Conservation (phyloP, 768 basidiomycete genomes). For the Leccinum longicurvipes region DNA sequence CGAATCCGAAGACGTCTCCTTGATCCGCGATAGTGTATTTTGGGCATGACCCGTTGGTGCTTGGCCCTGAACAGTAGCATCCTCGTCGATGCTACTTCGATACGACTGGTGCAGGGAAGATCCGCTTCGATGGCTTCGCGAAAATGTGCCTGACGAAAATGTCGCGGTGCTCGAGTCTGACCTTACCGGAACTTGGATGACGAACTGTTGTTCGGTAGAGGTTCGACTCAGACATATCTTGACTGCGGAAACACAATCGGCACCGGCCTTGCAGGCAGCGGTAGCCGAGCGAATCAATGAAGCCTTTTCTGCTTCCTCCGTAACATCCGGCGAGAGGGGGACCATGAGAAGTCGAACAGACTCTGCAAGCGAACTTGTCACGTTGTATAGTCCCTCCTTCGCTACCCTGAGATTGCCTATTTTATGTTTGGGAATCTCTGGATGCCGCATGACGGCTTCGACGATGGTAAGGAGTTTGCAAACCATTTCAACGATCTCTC, state of each 20-base stretch:
- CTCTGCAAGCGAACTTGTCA: constrained; percentile 84
- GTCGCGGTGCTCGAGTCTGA: constrained; percentile 43
- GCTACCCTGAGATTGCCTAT: constrained; percentile 62
- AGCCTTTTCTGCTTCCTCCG: constrained; percentile 82
- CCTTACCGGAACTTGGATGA: constrained; percentile 57
- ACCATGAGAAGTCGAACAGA: constrained; percentile 76
- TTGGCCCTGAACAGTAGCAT: constrained; percentile 57
- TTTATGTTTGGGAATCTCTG: constrained; percentile 62
- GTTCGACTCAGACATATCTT: constrained; percentile 75
- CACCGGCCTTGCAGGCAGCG: constrained; percentile 78
- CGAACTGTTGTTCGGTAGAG: constrained; percentile 57
- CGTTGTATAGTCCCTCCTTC: constrained; percentile 80
- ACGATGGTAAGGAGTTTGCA: constrained; percentile 89
- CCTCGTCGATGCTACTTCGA: constrained; percentile 45
- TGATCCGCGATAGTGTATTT: constrained; percentile 22
- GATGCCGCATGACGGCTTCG: constrained; percentile 80
- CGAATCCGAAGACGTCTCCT: constrained; percentile 48
- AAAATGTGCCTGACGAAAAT: constrained; percentile 49
- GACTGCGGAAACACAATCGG: constrained; percentile 84
- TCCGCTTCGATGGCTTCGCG: constrained; percentile 38
- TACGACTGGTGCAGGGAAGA: constrained; percentile 37
- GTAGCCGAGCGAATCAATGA: constrained; percentile 82
- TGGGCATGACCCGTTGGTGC: constrained; percentile 27
- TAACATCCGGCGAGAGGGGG: constrained; percentile 41
- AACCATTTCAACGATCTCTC: constrained; percentile 91